Evolutionary conservation across 192 early-diverging fungal species (phyloP).

Genomic region (Powellomyces hirtus): DNA sequence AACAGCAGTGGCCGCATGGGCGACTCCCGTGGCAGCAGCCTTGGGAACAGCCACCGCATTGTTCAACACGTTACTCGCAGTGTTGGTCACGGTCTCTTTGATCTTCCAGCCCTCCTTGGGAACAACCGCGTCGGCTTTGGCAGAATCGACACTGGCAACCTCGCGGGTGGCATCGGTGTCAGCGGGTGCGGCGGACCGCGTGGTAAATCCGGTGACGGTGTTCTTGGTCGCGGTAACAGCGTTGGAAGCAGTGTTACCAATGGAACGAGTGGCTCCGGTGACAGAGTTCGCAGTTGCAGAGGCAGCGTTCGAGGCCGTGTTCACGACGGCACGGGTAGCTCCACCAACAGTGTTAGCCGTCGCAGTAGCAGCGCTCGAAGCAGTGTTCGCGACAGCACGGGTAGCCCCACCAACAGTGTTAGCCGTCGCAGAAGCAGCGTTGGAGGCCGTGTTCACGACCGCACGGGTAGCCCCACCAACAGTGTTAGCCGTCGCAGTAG

Average conservation of each 20-base stretch:
- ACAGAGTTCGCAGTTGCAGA: neutral
- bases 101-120: neutral
- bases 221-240: neutral
- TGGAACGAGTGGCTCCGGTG: neutral
- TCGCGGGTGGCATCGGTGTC: neutral
- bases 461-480: neutral
- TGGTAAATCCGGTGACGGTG: neutral
- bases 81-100: neutral
- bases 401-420: neutral
- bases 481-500: neutral
- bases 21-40: neutral
- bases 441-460: neutral
- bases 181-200: neutral
- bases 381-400: neutral
- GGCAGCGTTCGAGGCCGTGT: neutral
- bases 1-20: neutral
- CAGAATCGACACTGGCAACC: neutral
- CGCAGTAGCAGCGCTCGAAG: neutral
- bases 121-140: neutral
- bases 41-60: neutral
- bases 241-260: constrained; percentile 4
- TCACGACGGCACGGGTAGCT: neutral
- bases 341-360: neutral
- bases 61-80: neutral
- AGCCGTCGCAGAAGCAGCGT: neutral